These are phyloP conservation scores for Piper longum DNA, from an alignment of 164 flowering plant species.

Conservation along the genomic window DNA sequence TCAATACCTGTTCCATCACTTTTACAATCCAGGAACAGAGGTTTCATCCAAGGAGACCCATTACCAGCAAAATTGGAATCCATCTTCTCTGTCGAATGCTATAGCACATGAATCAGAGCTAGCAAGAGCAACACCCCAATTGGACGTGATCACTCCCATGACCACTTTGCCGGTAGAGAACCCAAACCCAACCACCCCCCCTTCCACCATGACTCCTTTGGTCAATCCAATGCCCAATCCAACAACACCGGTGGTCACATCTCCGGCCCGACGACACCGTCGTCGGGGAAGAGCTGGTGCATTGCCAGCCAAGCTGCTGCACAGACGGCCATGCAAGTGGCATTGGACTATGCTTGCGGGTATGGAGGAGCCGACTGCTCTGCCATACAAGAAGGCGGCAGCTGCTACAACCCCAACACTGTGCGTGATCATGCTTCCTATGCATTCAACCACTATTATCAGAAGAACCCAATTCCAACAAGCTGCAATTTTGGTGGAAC, in stretches of 20 bases:
- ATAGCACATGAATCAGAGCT: constrained; percentile 3
- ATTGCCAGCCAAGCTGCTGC: constrained; percentile 56
- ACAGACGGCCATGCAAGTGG: constrained; percentile 53
- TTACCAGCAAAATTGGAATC: neutral
- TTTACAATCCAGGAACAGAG: constrained; percentile 1
- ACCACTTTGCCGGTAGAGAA: constrained; percentile 30
- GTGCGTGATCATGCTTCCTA: constrained; percentile 64
- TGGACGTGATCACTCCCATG: constrained; percentile 32
- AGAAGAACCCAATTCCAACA: constrained; percentile 65
- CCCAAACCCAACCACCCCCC: constrained; percentile 19
- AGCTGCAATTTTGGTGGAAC: constrained; percentile 86
- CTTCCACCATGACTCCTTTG: constrained; percentile 13
- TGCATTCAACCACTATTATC: constrained; percentile 74
- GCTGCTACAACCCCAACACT: constrained; percentile 63
- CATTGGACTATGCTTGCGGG: constrained; percentile 86
- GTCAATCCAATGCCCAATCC: constrained; percentile 2
- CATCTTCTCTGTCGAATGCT: constrained; percentile 6
- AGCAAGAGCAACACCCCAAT: constrained; percentile 10
- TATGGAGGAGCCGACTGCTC: constrained; percentile 74
- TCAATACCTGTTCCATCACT: too few species aligned
- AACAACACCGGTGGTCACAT: constrained; percentile 3
- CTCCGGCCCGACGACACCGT: constrained; percentile 16
- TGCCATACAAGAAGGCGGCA: constrained; percentile 47
- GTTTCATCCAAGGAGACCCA: neutral
- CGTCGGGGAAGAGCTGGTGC: constrained; percentile 55